Percentiles rank a stretch among this genome's conserved stretches.
phyloP scores from a whole-genome alignment of 805 yeast species.

The Starmera quercuum region DNA sequence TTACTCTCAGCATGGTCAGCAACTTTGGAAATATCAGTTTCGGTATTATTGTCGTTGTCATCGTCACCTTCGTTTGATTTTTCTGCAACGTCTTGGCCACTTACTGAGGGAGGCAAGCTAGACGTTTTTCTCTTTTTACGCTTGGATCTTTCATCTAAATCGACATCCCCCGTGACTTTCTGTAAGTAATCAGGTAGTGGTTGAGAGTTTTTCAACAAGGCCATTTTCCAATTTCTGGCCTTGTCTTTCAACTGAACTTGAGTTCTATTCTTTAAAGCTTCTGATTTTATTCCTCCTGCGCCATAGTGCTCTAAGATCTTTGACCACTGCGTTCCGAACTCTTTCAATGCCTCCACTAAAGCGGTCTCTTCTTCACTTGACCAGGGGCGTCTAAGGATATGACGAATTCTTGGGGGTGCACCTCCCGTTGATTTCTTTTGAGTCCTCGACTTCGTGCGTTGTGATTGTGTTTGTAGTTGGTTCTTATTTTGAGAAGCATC shows the following conservation, averaged over 20 bases:
- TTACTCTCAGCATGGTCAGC: no score
- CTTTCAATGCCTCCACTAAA: constrained; percentile 67
- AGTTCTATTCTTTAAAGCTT: constrained; percentile 76
- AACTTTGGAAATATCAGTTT: no score
- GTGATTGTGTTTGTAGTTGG: constrained; percentile 3
- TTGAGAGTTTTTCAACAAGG: constrained; percentile 64
- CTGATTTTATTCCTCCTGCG: constrained; percentile 83
- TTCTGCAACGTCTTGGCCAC: not conserved
- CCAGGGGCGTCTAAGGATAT: constrained; percentile 64
- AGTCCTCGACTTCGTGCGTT: constrained; percentile 8
- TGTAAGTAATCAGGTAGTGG: constrained; percentile 74
- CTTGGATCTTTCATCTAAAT: constrained; percentile 39
- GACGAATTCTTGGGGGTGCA: constrained; percentile 8
- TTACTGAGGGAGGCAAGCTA: no score
- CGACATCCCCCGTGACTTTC: constrained; percentile 84
- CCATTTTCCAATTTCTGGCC: constrained; percentile 93
- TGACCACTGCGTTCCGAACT: constrained; percentile 90
- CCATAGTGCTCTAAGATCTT: constrained; percentile 87
- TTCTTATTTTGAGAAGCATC: constrained; percentile 3
- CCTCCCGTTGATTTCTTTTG: constrained; percentile 18
- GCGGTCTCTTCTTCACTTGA: constrained; percentile 84
- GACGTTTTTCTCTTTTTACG: constrained; percentile 16
- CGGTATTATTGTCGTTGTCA: no score
- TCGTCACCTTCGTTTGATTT: no score
- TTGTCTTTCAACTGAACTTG: constrained; percentile 94